These are phyloP conservation scores for Ilyonectria destructans DNA, from an alignment of 2,329 filamentous ascomycete genomes.

Conservation along the genomic window DNA sequence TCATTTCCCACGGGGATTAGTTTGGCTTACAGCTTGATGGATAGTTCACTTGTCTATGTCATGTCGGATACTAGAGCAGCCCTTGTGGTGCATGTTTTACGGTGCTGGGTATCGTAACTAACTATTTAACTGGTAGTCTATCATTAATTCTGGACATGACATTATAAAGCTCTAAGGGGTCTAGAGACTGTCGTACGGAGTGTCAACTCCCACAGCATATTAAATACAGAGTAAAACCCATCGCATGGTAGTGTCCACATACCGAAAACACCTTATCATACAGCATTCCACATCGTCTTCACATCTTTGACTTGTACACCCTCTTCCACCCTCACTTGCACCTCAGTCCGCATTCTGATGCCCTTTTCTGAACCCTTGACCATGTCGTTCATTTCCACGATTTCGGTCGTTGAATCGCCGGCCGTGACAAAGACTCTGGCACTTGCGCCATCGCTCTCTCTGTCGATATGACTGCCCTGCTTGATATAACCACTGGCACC, in stretches of 20 bases:
- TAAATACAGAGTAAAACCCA: neutral
- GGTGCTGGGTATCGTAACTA: constrained; percentile 12
- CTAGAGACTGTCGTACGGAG: neutral
- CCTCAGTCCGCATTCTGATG: constrained; percentile 43
- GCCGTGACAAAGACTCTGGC: constrained; percentile 26
- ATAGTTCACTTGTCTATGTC: neutral
- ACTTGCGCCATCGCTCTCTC: constrained; percentile 21
- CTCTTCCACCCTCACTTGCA: constrained; percentile 42
- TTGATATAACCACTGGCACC: constrained; percentile 33
- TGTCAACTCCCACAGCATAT: neutral
- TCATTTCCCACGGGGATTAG: neutral
- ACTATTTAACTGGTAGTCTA: constrained; percentile 4
- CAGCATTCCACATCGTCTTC: constrained; percentile 41
- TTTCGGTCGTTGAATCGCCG: constrained; percentile 34
- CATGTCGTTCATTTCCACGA: constrained; percentile 34
- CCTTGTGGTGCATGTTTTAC: neutral
- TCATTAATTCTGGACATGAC: constrained; percentile 17
- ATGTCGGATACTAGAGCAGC: neutral
- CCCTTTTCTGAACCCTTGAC: constrained; percentile 28
- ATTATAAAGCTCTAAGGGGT: constrained; percentile 15
- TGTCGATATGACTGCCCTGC: constrained; percentile 29
- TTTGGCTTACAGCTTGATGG: neutral
- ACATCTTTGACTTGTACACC: constrained; percentile 33
- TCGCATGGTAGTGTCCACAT: neutral
- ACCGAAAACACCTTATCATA: constrained; percentile 26